Base-by-base conservation (phyloP, 2,329 filamentous ascomycete species). In the Phialophora tarda region DNA sequence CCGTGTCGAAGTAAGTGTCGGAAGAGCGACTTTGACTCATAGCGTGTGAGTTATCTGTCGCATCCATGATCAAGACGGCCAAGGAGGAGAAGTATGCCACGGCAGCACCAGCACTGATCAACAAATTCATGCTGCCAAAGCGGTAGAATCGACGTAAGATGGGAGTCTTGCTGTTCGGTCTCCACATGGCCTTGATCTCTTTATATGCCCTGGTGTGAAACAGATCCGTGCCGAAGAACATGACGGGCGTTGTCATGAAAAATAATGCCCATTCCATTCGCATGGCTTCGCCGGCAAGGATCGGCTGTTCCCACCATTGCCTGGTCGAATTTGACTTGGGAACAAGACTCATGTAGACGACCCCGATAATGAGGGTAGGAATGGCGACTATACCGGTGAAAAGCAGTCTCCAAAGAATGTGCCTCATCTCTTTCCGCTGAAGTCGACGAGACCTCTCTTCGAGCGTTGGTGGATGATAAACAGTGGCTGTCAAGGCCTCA, bases 101-200 rank as follows among this genome's bases (percentile, higher is more conserved):
- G 1, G 88, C 90, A 0, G 93, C 96, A 5, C 93, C 93, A 1
- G 96, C 84, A 7, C 91, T 95, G 78, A 97, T 93, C 66, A 97
- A 85, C 81, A 96, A 90, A 75, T 96, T 96, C 93, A 97, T 97
- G 80, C 93, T 97, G 8, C 93, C 93, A 74, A 97, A 97, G n/a
- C 91, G 88, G 77, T 93, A 92, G 74, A 97, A 93, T 14, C 93
- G 84, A 71, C 89, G 86, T 17, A 91, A 73, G 3, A 96, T 76
- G 0, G 92, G 91, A 0, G 89, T 89, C 44, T 85, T 86, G 75
- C 92, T 96, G 30, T 88, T 86, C 2, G 82, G 87, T 24, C 90
- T 85, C 93, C 93, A 97, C 69, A 97, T 82, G 0, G 88, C 84
- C 67, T 83, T 83, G 12, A 97, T 80, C 73, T 97, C 93, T 75